These are phyloP conservation scores for Aeschynomene evenia DNA, from an alignment of 306 rosid species.

Conservation along the genomic window DNA sequence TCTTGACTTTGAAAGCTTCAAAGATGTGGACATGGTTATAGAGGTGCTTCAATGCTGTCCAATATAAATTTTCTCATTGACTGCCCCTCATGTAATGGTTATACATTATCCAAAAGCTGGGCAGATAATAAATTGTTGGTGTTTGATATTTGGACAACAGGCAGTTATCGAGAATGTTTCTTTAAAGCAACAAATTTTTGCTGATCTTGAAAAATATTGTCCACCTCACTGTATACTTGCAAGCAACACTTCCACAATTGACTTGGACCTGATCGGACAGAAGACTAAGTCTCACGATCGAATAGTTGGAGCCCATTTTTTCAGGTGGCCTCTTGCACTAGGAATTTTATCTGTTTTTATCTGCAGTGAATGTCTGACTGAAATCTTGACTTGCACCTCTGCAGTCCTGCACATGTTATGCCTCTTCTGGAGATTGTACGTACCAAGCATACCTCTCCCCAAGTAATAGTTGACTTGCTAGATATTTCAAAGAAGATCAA, in stretches of 20 bases:
- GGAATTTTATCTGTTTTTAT: neutral
- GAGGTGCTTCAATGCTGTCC: slow-evolving; percentile 58
- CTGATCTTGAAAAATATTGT: slow-evolving; percentile 91
- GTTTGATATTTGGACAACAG: slow-evolving; percentile 64
- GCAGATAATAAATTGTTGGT: slow-evolving; percentile 21
- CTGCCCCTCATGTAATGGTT: neutral
- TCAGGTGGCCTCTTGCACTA: slow-evolving; percentile 55
- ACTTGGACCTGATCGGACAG: slow-evolving; percentile 89
- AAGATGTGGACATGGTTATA: slow-evolving; percentile 93
- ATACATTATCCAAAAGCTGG: slow-evolving; percentile 12
- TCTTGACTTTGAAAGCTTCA: slow-evolving; percentile 71
- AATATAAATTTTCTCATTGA: neutral
- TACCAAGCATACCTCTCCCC: slow-evolving; percentile 78
- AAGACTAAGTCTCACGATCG: slow-evolving; percentile 76
- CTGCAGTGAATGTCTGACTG: too few relatives aligned
- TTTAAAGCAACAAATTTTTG: slow-evolving; percentile 87
- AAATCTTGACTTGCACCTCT: slow-evolving; percentile 34
- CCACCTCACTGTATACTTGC: slow-evolving; percentile 89
- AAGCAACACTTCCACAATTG: slow-evolving; percentile 96
- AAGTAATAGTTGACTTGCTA: slow-evolving; percentile 80
- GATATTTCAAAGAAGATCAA: slow-evolving; percentile 78
- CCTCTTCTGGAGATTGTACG: slow-evolving; percentile 96
- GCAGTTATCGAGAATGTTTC: slow-evolving; percentile 89
- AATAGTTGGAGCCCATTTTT: slow-evolving; percentile 92
- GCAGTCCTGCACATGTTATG: slow-evolving; percentile 96